Evolutionary conservation across 805 yeast genomes (phyloP).

Genomic region (Yamadazyma akitaensis): DNA sequence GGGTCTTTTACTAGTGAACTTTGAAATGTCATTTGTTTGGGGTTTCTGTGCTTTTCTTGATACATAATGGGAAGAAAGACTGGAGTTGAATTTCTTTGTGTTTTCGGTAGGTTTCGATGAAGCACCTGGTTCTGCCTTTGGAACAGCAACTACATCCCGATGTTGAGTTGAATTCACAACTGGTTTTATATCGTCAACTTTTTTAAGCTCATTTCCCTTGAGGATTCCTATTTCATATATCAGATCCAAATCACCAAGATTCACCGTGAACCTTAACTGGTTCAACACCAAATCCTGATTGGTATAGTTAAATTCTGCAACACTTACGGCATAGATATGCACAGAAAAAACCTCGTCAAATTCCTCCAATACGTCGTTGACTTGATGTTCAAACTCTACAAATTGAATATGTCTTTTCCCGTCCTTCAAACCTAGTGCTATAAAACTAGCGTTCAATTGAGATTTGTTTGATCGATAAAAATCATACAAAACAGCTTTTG

Average conservation of each 20-base stretch:
- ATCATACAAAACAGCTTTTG: conserved; percentile 38
- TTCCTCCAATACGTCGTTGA: conserved; percentile 14
- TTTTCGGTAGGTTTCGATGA: neutral
- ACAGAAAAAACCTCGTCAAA: conserved; percentile 32
- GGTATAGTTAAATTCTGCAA: conserved; percentile 6
- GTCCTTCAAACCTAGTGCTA: conserved; percentile 36
- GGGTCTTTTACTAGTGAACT: conserved; percentile 2
- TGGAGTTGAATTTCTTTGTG: conserved; percentile 5
- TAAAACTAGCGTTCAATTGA: conserved; percentile 37
- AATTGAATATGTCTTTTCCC: conserved; percentile 18
- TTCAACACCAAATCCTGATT: conserved; percentile 18
- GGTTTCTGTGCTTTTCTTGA: conserved; percentile 22
- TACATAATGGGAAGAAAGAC: conserved; percentile 27
- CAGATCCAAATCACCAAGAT: conserved; percentile 13
- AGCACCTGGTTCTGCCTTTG: neutral
- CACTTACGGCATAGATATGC: conserved; percentile 37
- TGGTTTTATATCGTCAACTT: neutral
- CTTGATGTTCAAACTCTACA: conserved; percentile 18
- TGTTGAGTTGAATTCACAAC: neutral
- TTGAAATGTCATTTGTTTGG: conserved; percentile 1
- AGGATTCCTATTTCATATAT: conserved; percentile 30
- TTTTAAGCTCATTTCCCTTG: conserved; percentile 24
- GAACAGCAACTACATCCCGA: neutral
- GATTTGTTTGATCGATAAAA: conserved; percentile 36
- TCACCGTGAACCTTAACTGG: conserved; percentile 12